Conservation (phyloP, 305 asterid genomes). For the Solanum hybrid region DNA sequence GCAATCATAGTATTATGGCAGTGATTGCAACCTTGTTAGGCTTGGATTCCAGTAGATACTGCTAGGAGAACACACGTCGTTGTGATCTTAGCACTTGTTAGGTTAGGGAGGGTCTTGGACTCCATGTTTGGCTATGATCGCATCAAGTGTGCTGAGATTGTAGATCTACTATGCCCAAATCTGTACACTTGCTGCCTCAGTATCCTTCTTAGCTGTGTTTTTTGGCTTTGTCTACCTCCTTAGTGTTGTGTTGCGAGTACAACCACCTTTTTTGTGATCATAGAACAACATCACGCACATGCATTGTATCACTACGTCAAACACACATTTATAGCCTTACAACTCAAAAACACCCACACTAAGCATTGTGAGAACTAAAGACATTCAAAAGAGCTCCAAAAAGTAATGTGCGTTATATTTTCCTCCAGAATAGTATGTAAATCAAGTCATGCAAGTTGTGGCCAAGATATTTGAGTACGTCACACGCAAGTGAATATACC, state of each 20-base stretch:
- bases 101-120: background rate
- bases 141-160: background rate
- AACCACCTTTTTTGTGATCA: background rate
- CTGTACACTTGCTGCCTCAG: background rate
- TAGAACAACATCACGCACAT: background rate
- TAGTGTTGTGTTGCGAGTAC: background rate
- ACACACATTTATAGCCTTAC: background rate
- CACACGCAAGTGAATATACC: background rate
- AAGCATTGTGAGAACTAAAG: background rate
- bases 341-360: background rate
- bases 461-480: background rate
- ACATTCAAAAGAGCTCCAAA: background rate
- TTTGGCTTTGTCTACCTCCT: background rate
- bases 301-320: background rate
- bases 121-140: background rate
- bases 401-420: background rate
- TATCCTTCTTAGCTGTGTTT: background rate
- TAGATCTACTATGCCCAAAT: background rate
- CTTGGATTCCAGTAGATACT: background rate
- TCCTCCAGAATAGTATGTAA: background rate
- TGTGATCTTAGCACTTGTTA: background rate
- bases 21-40: background rate
- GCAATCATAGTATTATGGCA: background rate
- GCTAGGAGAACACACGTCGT: background rate
- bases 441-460: background rate